Base-by-base conservation (phyloP, 2,329 filamentous ascomycete species). In the Cercospora berteroae region DNA sequence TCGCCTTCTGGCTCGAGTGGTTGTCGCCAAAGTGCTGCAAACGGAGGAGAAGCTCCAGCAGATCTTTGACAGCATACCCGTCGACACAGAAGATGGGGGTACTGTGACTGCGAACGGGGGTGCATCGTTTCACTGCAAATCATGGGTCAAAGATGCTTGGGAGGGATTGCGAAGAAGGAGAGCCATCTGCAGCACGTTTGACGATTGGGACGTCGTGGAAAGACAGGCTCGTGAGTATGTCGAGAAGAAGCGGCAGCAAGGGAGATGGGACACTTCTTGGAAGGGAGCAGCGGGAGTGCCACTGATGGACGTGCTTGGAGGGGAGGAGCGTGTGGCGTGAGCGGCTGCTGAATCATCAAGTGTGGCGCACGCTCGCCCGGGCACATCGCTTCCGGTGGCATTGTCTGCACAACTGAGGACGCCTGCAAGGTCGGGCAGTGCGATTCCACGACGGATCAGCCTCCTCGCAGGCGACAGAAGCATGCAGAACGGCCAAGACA, bases 21-120 rank as follows among this genome's bases (percentile, higher is more conserved):
- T 69, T n/a, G 44, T 69, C 25, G 67, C 60, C n/a, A 70, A 70
- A 58, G 62, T 69, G 44, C 31, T 60, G 23, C 18, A 20, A 13
- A n/a, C 13, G 1, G 55, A 9, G 10, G 55, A 31, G 52, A 25
- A 36, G 7, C 3, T 33, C 16, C 55, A 57, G 55, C 12, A 31
- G 12, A 16, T 57, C 5, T 27, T 33, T 10, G 7, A 33, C 16
- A 20, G 55, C n/a, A 27, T 57, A 6, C 55, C 55, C 3, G 27
- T 57, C 9, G 3, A 12, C n/a, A 18, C 10, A 57, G 52, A 31
- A 29, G 25, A 57, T 20, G 29, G 10, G 3, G 50, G 50, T 16
- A 29, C 4, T 9, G 50, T n/a, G 4, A 12, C 12, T 5, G 50
- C 23, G 7, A 12, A 18, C 16, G 5, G 5, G 36, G 13, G 5